Conservation (phyloP, 1,139 yeast species). For the Tardiomyces depauwii region DNA sequence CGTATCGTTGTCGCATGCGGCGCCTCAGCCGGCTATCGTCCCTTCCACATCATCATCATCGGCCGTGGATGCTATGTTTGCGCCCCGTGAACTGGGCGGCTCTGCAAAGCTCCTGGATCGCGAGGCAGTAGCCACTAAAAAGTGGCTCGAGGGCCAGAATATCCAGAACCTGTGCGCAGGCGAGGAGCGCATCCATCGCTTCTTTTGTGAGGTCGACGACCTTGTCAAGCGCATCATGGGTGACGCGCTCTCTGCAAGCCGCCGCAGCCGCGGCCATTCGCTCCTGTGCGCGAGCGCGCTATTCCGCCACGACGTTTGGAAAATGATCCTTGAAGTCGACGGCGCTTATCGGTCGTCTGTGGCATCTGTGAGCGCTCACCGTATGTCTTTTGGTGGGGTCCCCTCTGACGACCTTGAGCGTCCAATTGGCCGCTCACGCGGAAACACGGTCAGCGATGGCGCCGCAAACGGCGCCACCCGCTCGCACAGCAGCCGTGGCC, state of each 20-base stretch:
- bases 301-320: conserved; percentile 19
- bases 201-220: conserved; percentile 25
- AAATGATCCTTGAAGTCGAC: conserved; percentile 17
- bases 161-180: conserved; percentile 26
- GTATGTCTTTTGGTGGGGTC: background rate
- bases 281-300: conserved; percentile 16
- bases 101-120: conserved; percentile 24
- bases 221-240: conserved; percentile 23
- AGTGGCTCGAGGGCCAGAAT: conserved; percentile 23
- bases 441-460: background rate
- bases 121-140: conserved; percentile 23
- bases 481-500: conserved; percentile 12
- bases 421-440: background rate
- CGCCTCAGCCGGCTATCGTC: too few species aligned
- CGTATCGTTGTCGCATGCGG: conserved; percentile 6
- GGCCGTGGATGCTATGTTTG: conserved; percentile 16
- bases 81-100: conserved; percentile 21
- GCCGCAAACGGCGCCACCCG: conserved; percentile 2
- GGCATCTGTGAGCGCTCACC: background rate
- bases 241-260: conserved; percentile 7
- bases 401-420: background rate
- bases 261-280: conserved; percentile 19
- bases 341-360: conserved; percentile 6
- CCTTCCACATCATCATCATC: background rate
- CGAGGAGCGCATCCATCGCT: conserved; percentile 27